phyloP scores from a whole-genome alignment of 2,329 filamentous ascomycete genomes.

The Cryphonectria radicalis region DNA sequence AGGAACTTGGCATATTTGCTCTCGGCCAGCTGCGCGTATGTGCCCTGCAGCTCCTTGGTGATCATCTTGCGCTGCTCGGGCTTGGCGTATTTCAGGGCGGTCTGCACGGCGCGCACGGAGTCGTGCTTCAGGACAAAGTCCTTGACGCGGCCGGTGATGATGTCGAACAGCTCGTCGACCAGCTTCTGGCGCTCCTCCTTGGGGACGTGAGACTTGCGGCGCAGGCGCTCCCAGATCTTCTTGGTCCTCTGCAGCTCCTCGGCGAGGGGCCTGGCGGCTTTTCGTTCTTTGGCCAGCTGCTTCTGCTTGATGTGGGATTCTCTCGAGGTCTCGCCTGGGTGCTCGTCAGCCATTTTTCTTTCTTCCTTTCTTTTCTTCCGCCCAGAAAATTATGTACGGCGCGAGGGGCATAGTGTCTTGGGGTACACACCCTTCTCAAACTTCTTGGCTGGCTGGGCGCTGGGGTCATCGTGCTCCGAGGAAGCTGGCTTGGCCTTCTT shows the following conservation, averaged over 20 bases:
- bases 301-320: conserved; percentile 96
- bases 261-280: conserved; percentile 89
- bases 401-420: background rate
- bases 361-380: background rate
- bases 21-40: conserved; percentile 84
- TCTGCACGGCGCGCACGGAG: conserved; percentile 94
- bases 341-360: conserved; percentile 19
- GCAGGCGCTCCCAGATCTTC: conserved; percentile 94
- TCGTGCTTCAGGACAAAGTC: conserved; percentile 99
- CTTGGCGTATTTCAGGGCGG: conserved; percentile 93
- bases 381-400: background rate
- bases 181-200: conserved; percentile 86
- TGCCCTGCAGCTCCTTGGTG: conserved; percentile 81
- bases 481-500: conserved; percentile 42
- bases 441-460: conserved; percentile 40
- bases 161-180: conserved; percentile 85
- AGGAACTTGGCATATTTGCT: conserved; percentile 98
- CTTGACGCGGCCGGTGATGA: conserved; percentile 88
- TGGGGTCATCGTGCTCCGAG: conserved; percentile 33
- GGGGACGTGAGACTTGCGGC: conserved; percentile 90
- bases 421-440: conserved; percentile 42
- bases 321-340: conserved; percentile 66
- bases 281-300: conserved; percentile 83
- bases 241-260: conserved; percentile 88
- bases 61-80: conserved; percentile 84